A percentile compares a stretch with the other conserved stretches of the same genome.
phyloP scores from a whole-genome alignment of 495 filamentous ascomycete genomes.

The Hapsidospora chrysogenum region DNA sequence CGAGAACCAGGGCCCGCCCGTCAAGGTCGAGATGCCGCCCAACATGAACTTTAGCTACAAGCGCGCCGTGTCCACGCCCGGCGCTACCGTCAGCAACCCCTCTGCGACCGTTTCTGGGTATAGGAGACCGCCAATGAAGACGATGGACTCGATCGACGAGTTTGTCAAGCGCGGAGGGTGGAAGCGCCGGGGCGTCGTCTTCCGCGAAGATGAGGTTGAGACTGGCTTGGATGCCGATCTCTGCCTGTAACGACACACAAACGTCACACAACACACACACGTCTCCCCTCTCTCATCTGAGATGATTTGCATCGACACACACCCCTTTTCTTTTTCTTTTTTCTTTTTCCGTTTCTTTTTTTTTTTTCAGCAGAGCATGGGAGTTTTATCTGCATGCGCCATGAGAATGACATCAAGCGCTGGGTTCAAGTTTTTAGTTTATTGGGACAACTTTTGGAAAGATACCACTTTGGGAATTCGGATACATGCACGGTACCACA shows the following conservation, averaged over 20 bases:
- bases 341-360: not conserved
- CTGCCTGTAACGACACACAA: not conserved
- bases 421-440: too few relatives aligned
- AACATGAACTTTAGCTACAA: conserved; percentile 1
- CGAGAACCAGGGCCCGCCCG: not conserved
- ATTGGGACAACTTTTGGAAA: too few relatives aligned
- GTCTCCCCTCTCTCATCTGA: not conserved
- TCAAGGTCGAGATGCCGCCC: not conserved
- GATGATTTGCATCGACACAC: not conserved
- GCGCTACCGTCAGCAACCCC: conserved; percentile 7
- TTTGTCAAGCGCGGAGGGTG: conserved; percentile 28
- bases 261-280: not conserved
- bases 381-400: too few relatives aligned
- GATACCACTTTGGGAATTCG: too few relatives aligned
- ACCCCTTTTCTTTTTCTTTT: not conserved
- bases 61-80: conserved; percentile 11
- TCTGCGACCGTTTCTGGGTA: conserved; percentile 5
- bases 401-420: too few relatives aligned
- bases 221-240: not conserved
- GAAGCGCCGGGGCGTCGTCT: conserved; percentile 32
- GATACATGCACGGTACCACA: too few relatives aligned
- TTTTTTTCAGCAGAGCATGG: too few relatives aligned
- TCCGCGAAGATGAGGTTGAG: conserved; percentile 10
- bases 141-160: conserved; percentile 15
- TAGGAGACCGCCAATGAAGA: conserved; percentile 2